Conservation (phyloP, 495 filamentous ascomycete species). For the Penicillium robsamsonii region DNA sequence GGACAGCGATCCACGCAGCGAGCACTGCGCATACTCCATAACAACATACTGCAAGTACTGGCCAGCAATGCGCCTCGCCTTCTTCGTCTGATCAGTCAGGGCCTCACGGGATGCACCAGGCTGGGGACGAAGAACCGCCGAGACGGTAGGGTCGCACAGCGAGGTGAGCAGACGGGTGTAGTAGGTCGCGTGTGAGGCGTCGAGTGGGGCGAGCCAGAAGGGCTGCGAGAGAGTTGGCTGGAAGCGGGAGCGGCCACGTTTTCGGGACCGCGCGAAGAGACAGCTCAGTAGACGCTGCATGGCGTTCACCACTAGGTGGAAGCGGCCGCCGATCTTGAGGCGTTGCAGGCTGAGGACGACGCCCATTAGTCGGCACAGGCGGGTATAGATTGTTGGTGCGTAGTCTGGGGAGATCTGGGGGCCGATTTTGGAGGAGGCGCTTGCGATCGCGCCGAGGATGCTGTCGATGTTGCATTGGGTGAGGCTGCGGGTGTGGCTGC, state of each 20-base stretch:
- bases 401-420: conserved; percentile 37
- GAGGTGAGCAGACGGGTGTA: conserved; percentile 72
- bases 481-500: conserved; percentile 52
- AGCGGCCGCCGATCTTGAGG: conserved; percentile 64
- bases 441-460: conserved; percentile 56
- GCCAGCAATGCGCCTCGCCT: conserved; percentile 70
- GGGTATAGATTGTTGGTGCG: conserved; percentile 56
- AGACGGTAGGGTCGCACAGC: conserved; percentile 76
- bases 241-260: conserved; percentile 42
- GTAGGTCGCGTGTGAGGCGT: conserved; percentile 54
- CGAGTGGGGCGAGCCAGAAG: conserved; percentile 47
- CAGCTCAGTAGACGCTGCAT: conserved; percentile 63
- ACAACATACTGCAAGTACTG: conserved; percentile 72
- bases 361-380: conserved; percentile 58
- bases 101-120: conserved; percentile 35
- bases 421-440: conserved; percentile 47
- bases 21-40: conserved; percentile 66
- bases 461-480: conserved; percentile 70
- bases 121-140: conserved; percentile 58
- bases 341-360: conserved; percentile 59
- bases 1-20: conserved; percentile 54
- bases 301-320: conserved; percentile 63
- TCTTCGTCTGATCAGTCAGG: conserved; percentile 73
- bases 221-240: conserved; percentile 31
- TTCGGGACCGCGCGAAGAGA: conserved; percentile 57